These are phyloP conservation scores for Geotrichum klebahnii DNA, from an alignment of 1,139 yeast genomes.

Conservation along the genomic window DNA sequence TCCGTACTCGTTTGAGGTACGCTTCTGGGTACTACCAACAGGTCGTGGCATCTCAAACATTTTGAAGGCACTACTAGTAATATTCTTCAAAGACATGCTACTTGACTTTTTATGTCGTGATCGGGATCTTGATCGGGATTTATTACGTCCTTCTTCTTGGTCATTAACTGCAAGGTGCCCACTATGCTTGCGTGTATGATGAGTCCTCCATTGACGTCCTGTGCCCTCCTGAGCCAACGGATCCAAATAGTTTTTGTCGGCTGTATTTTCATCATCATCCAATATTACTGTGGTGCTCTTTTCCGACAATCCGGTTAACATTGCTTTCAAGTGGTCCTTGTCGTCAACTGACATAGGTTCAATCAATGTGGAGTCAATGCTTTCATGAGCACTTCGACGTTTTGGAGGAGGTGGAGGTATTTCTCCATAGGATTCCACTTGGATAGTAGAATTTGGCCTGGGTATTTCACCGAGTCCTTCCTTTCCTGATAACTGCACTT, in stretches of 20 bases:
- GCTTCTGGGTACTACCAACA: conserved; percentile 1
- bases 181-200: conserved; percentile 13
- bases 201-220: conserved; percentile 33
- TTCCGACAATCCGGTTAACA: conserved; percentile 39
- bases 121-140: conserved; percentile 7
- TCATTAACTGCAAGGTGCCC: background rate
- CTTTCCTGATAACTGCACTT: background rate
- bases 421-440: background rate
- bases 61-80: conserved; percentile 36
- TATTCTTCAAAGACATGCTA: conserved; percentile 28
- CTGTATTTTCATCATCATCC: conserved; percentile 38
- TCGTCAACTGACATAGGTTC: conserved; percentile 10
- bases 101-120: conserved; percentile 4
- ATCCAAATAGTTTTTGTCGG: conserved; percentile 56
- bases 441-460: background rate
- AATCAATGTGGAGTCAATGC: background rate
- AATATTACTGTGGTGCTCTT: conserved; percentile 36
- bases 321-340: conserved; percentile 33
- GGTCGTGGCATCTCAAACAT: conserved; percentile 23
- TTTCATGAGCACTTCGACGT: background rate
- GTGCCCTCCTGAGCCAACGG: conserved; percentile 45
- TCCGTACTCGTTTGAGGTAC: background rate
- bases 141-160: background rate
- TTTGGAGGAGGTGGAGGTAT: conserved; percentile 13
- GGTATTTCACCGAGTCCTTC: background rate